A percentile compares a stretch with the other conserved stretches of the same genome.
Evolutionary conservation across 2,329 filamentous ascomycete genomes (phyloP).

Genomic region (Plenodomus lindquistii): DNA sequence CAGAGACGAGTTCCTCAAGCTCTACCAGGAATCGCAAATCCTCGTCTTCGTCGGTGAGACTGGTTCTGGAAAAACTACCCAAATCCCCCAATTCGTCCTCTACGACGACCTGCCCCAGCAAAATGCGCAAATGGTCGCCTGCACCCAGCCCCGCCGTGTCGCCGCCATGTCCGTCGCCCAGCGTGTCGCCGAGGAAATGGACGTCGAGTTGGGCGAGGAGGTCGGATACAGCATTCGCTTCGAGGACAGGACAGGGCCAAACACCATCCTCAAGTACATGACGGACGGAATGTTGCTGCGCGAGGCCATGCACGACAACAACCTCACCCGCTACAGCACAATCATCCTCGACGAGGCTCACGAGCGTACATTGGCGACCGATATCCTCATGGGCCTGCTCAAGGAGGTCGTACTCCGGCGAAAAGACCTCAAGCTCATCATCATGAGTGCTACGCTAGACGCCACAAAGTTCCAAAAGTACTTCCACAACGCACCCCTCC

Average conservation of each 20-base stretch:
- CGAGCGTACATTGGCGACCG: slow-evolving; percentile 93
- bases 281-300: slow-evolving; percentile 97
- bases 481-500: slow-evolving; percentile 90
- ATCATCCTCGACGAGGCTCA: slow-evolving; percentile 99
- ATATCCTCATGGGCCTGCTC: slow-evolving; percentile 89
- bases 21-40: slow-evolving; percentile 93
- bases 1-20: slow-evolving; percentile 86
- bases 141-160: slow-evolving; percentile 95
- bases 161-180: slow-evolving; percentile 98
- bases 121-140: slow-evolving; percentile 87
- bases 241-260: slow-evolving; percentile 85
- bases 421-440: slow-evolving; percentile 89
- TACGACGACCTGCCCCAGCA: slow-evolving; percentile 93
- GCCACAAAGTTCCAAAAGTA: slow-evolving; percentile 98
- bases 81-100: slow-evolving; percentile 97
- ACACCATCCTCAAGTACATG: slow-evolving; percentile 98
- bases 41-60: slow-evolving; percentile 99
- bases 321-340: slow-evolving; percentile 86
- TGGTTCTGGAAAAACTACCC: slow-evolving; percentile 98
- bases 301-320: slow-evolving; percentile 90
- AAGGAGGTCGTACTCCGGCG: slow-evolving; percentile 90
- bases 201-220: slow-evolving; percentile 85
- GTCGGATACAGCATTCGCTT: slow-evolving; percentile 98
- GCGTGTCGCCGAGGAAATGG: slow-evolving; percentile 94
- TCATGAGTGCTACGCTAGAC: slow-evolving; percentile 94